phyloP scores from a whole-genome alignment of 352 stramenopile species.

The Globisporangium takayamanum region DNA sequence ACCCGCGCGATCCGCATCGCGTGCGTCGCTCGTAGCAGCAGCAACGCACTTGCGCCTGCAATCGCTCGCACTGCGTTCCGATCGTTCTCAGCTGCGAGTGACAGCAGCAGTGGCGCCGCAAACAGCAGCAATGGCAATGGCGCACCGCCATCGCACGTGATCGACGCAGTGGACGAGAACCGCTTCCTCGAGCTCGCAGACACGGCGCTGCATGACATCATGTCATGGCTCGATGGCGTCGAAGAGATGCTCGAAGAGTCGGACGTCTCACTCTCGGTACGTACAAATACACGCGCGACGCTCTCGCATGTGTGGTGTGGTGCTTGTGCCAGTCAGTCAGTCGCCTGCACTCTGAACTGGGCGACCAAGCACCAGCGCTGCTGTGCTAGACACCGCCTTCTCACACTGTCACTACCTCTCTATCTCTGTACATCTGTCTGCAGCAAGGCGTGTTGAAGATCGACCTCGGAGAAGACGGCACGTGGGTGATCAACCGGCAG shows the following conservation, averaged over 20 bases:
- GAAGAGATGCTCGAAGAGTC: constrained; percentile 84
- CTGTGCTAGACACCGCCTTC: neutral
- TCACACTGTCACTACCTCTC: neutral
- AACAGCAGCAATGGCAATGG: neutral
- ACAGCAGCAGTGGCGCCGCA: neutral
- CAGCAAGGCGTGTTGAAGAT: constrained; percentile 96
- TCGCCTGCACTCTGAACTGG: too few relatives aligned
- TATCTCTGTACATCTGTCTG: neutral
- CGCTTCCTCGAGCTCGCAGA: constrained; percentile 78
- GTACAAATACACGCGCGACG: constrained; percentile 3
- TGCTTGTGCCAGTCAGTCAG: neutral
- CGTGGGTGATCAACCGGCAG: constrained; percentile 98
- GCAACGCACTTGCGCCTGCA: neutral
- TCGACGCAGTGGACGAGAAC: constrained; percentile 51
- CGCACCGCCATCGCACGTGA: neutral
- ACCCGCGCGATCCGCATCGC: neutral
- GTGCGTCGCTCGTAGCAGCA: neutral
- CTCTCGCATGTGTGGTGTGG: neutral
- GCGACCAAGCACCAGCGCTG: too few relatives aligned
- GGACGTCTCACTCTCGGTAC: constrained; percentile 71
- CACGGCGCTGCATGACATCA: constrained; percentile 61
- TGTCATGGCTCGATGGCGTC: constrained; percentile 75
- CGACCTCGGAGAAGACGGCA: constrained; percentile 89
- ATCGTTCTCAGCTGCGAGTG: constrained; percentile 2
- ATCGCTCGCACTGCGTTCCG: neutral